Conservation (phyloP, 176 grass and related monocot species). For the Metroxylon sagu region DNA sequence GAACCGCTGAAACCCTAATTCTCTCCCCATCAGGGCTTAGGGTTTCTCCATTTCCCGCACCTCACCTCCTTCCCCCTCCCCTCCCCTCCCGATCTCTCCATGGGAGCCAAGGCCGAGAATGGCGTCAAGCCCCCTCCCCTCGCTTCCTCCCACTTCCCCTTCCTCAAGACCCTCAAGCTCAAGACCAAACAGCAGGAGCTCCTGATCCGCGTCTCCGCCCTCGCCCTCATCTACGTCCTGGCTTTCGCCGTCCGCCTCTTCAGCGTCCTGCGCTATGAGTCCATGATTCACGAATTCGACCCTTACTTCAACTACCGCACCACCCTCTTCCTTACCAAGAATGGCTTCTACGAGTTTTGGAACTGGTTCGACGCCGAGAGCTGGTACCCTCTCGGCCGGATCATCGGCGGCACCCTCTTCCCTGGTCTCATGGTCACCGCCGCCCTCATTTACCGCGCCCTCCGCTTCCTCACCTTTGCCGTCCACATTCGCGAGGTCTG, state of each 20-base stretch:
- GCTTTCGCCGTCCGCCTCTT: constrained; percentile 90
- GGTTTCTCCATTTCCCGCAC: not conserved
- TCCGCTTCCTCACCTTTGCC: constrained; percentile 68
- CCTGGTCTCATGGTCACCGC: constrained; percentile 95
- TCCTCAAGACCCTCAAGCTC: constrained; percentile 40
- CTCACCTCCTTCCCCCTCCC: constrained; percentile 8
- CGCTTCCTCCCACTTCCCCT: constrained; percentile 29
- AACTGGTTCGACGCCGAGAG: constrained; percentile 99
- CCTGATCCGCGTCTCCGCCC: constrained; percentile 67
- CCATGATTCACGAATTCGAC: constrained; percentile 99
- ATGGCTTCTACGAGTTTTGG: constrained; percentile 90
- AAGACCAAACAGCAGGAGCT: constrained; percentile 99
- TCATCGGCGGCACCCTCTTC: constrained; percentile 89
- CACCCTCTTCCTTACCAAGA: constrained; percentile 82
- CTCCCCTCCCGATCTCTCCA: constrained; percentile 27
- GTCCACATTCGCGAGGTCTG: constrained; percentile 98
- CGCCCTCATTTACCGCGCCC: constrained; percentile 64
- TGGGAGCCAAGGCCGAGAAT: constrained; percentile 36
- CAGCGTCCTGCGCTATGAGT: constrained; percentile 97
- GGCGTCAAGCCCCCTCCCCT: constrained; percentile 20
- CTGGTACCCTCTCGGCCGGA: constrained; percentile 97
- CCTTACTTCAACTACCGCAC: constrained; percentile 99
- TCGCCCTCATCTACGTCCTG: constrained; percentile 93
- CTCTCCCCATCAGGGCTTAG: not conserved
- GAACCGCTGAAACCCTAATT: not conserved